Evolutionary conservation across 306 rosid genomes (phyloP), one percentile per base, ranked within the genome.

Genomic region (Cicer cuneatum): DNA sequence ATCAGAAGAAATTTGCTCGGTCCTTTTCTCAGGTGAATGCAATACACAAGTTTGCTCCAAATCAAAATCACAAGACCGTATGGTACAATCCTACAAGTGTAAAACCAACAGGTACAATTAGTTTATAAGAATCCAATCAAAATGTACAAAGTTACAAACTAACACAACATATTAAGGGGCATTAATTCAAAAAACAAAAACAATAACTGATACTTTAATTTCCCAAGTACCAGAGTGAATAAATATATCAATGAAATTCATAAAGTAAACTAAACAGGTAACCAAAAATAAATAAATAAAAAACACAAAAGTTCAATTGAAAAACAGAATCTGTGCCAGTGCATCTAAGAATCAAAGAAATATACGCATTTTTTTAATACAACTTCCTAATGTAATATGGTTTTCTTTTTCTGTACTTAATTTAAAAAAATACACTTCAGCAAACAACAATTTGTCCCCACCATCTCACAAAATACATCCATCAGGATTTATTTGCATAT

Each of bases 11-110:
- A 93, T 84, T 71, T 86, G 91, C 71, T 93, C 98, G 41, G 82
- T 69, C 90, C 84, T 93, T 88, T 83, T 93, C 86, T 93, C 98
- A 10, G 98, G 97, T 46, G 97, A 93, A 85, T 93, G 98, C 78
- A 93, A 82, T 61, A 93, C 97, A 42, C 92, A 91, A 14, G 98
- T 91, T 86, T 93, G 98, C 87, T 93, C 98, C 2, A 93, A 84
- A 82, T 91, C 98, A 84, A 93, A 93, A 86, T 93, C 98, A 85
- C 98, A 93, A 18, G 98, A 89, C 57, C 97, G 86, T 78, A 93
- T 93, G 49, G 98, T 93, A 83, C 98, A 91, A 86, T 93, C 98
- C 98, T 93, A 65, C 82, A 81, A 52, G 80, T 80, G 71, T 45
- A 77, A 66, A 73, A 52, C 33, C 5, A 69, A 71, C 56, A 19